These are phyloP conservation scores for Stenocarpella maydis DNA, from an alignment of 2,329 filamentous ascomycete species.

Conservation along the genomic window DNA sequence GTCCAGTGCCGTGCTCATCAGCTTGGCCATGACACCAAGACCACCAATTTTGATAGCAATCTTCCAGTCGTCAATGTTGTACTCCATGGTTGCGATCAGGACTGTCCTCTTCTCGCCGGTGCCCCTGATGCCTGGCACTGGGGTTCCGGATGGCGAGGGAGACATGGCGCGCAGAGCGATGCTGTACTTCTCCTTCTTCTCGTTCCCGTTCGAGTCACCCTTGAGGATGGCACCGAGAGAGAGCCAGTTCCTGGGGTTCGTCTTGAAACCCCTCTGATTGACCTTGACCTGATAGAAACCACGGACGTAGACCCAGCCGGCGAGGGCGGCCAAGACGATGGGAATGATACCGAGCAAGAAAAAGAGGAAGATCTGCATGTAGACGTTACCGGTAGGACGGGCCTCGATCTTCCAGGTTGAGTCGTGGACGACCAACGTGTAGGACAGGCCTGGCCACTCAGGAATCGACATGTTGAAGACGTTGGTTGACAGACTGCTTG, in stretches of 20 bases:
- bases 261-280: slow-evolving; percentile 63
- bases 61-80: slow-evolving; percentile 74
- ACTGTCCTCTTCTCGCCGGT: slow-evolving; percentile 54
- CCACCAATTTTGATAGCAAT: slow-evolving; percentile 78
- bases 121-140: slow-evolving; percentile 35
- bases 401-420: slow-evolving; percentile 59
- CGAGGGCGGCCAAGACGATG: slow-evolving; percentile 55
- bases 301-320: slow-evolving; percentile 64
- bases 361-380: slow-evolving; percentile 60
- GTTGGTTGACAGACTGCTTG: slow-evolving; percentile 60
- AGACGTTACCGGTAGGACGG: slow-evolving; percentile 60
- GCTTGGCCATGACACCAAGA: slow-evolving; percentile 74
- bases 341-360: slow-evolving; percentile 62
- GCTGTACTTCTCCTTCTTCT: slow-evolving; percentile 42
- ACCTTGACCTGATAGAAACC: slow-evolving; percentile 64
- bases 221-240: slow-evolving; percentile 35
- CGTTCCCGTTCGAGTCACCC: slow-evolving; percentile 19
- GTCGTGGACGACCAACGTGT: slow-evolving; percentile 63
- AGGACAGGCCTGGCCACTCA: slow-evolving; percentile 61
- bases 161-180: slow-evolving; percentile 34
- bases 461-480: slow-evolving; percentile 67
- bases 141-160: slow-evolving; percentile 30
- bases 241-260: slow-evolving; percentile 32
- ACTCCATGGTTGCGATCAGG: slow-evolving; percentile 76
- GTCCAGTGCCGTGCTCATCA: slow-evolving; percentile 72